Base-by-base conservation (phyloP, 2,329 filamentous ascomycete genomes). In the Talaromyces sp. region DNA sequence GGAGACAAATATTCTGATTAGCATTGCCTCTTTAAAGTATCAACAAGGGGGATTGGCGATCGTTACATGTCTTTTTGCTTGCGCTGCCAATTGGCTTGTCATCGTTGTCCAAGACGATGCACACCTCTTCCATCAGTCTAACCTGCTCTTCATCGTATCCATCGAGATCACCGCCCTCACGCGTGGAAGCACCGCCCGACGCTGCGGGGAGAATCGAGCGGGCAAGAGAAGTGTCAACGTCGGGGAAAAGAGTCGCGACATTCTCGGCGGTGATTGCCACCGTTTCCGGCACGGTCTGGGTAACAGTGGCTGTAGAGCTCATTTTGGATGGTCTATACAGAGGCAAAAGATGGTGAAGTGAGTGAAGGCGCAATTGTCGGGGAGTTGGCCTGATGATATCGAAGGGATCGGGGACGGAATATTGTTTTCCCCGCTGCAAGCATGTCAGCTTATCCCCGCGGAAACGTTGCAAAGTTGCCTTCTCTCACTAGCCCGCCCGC, bases 101-200 rank as follows among this genome's bases (percentile, higher is more conserved):
- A 70, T 97, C 85, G 69, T 96, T 87, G 76, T 97, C 93, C 53
- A 95, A 81, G 19, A 99, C 94, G 74, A 99, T 97, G 83, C 94
- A 99, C 55, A 97, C 89, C 80, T 97, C 94, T 71, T 99, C 93
- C 94, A 99, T 99, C 70, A 99, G 80, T 56, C 93, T 88, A 70
- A 97, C 96, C 80, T 99, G 94, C 81, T 97, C 93, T 75, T 90
- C 93, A 80, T 97, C 92, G 80, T 97, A 95, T 56, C 93, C 94
- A 60, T 88, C 88, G 51, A 97, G 83, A 61, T 91, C 91, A 57
- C 85, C 83, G 64, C 79, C 78, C 68, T 88, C 87, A 71, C 72
- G 68, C 19, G 73, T 72, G 61, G 72, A 74, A 62, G 75, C 76
- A 63, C 46, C 9, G 27, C 50, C 19, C 52, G n/a, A 19, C n/a